These are phyloP conservation scores for Striga hermonthica DNA, from an alignment of 305 asterid genomes.

Conservation along the genomic window DNA sequence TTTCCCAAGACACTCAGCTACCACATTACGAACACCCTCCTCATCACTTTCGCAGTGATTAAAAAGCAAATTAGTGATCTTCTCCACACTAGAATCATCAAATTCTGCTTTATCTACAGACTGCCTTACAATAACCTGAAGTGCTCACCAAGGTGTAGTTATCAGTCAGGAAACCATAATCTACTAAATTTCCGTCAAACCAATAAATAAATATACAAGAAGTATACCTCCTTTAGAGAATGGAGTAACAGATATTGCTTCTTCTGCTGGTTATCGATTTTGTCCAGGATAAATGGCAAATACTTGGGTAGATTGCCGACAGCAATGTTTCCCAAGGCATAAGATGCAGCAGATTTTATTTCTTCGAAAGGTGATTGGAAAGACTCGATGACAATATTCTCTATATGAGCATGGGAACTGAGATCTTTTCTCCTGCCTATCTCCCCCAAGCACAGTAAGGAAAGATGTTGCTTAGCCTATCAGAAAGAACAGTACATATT, in stretches of 20 bases:
- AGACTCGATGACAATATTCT: conserved; percentile 88
- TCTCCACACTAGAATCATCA: conserved; percentile 89
- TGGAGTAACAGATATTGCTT: conserved; percentile 93
- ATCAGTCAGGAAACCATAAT: conserved; percentile 6
- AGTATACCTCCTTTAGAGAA: conserved; percentile 88
- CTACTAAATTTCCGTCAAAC: conserved; percentile 4
- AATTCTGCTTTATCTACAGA: conserved; percentile 98
- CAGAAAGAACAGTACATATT: conserved; percentile 28
- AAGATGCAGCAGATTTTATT: conserved; percentile 98
- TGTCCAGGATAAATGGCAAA: conserved; percentile 92
- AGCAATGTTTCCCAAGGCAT: conserved; percentile 98
- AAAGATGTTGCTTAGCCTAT: conserved; percentile 92
- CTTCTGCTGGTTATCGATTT: conserved; percentile 99
- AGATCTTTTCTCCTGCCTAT: conserved; percentile 97
- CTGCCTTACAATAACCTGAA: conserved; percentile 94
- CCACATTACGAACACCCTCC: conserved; percentile 99
- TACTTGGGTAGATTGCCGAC: conserved; percentile 94
- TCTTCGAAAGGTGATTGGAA: conserved; percentile 98
- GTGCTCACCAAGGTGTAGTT: conserved; percentile 23
- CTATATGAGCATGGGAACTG: conserved; percentile 82
- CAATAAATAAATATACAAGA: conserved; percentile 24
- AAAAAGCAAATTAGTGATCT: conserved; percentile 84
- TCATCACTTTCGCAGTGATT: conserved; percentile 99
- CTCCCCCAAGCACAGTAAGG: conserved; percentile 97
- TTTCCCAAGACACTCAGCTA: conserved; percentile 97